A percentile compares a stretch with the other conserved stretches of the same genome.
phyloP scores from a whole-genome alignment of 495 filamentous ascomycete species.

The Cercophora scortea region DNA sequence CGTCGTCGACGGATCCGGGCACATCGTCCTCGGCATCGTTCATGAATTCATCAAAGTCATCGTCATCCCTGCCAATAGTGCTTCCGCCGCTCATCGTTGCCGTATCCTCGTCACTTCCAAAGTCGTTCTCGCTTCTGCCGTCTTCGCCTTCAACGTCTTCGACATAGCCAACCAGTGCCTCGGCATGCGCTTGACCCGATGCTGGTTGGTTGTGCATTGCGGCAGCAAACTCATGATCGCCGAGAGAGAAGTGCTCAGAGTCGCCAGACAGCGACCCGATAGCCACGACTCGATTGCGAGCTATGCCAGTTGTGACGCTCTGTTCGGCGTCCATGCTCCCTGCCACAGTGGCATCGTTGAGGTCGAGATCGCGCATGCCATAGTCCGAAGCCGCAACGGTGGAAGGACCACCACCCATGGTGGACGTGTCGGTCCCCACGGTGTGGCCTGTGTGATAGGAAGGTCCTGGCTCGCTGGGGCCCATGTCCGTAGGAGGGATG shows the following conservation, averaged over 20 bases:
- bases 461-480: slow-evolving; percentile 36
- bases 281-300: slow-evolving; percentile 7
- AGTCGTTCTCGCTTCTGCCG: not conserved
- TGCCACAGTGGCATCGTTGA: slow-evolving; percentile 5
- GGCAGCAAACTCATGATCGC: not conserved
- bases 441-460: slow-evolving; percentile 36
- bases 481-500: slow-evolving; percentile 31
- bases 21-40: not conserved
- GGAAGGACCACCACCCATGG: not conserved
- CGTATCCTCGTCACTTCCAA: not conserved
- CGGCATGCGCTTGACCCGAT: slow-evolving; percentile 15
- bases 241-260: slow-evolving; percentile 13
- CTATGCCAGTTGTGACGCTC: slow-evolving; percentile 10
- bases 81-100: not conserved
- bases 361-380: slow-evolving; percentile 10
- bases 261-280: not conserved
- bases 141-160: not conserved
- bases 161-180: slow-evolving; percentile 13
- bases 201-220: slow-evolving; percentile 16
- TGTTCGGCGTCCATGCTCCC: slow-evolving; percentile 21
- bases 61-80: slow-evolving; percentile 2
- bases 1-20: not conserved
- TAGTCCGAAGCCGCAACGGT: slow-evolving; percentile 15
- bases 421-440: slow-evolving; percentile 5
- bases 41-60: slow-evolving; percentile 2